A percentile compares a stretch with the other conserved stretches of the same genome.
These are phyloP conservation scores for Fusarium citri DNA, from an alignment of 2,329 filamentous ascomycete species.

Conservation along the genomic window DNA sequence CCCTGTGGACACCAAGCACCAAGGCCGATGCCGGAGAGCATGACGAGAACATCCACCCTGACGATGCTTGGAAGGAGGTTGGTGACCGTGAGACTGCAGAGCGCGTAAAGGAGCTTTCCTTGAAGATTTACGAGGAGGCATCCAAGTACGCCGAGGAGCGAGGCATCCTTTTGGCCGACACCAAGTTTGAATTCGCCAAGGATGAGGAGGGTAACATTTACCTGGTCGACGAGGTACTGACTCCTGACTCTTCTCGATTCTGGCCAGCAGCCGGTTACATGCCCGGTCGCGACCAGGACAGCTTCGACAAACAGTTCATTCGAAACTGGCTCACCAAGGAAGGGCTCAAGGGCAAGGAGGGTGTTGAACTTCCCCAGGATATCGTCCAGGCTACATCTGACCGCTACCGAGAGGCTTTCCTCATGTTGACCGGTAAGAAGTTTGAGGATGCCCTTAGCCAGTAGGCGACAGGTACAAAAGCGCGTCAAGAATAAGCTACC, in stretches of 20 bases:
- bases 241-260: slow-evolving; percentile 78
- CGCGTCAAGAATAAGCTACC: slow-evolving; percentile 3
- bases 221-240: slow-evolving; percentile 44
- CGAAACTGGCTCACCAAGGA: slow-evolving; percentile 82
- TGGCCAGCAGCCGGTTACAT: slow-evolving; percentile 77
- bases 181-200: slow-evolving; percentile 45
- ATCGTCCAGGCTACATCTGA: slow-evolving; percentile 73
- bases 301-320: slow-evolving; percentile 88
- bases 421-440: slow-evolving; percentile 69
- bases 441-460: slow-evolving; percentile 49
- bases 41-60: slow-evolving; percentile 86
- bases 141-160: slow-evolving; percentile 41
- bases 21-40: slow-evolving; percentile 84
- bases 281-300: slow-evolving; percentile 76
- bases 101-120: slow-evolving; percentile 44
- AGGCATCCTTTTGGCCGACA: slow-evolving; percentile 43
- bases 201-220: slow-evolving; percentile 47
- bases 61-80: slow-evolving; percentile 62
- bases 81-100: slow-evolving; percentile 47
- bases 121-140: slow-evolving; percentile 45
- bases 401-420: slow-evolving; percentile 82
- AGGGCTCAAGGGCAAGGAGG: slow-evolving; percentile 62
- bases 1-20: slow-evolving; percentile 82
- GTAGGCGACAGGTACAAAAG: slow-evolving; percentile 7
- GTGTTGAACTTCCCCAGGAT: slow-evolving; percentile 73